Base-by-base conservation (phyloP, 345 rosid species). In the Hypericum perforatum region DNA sequence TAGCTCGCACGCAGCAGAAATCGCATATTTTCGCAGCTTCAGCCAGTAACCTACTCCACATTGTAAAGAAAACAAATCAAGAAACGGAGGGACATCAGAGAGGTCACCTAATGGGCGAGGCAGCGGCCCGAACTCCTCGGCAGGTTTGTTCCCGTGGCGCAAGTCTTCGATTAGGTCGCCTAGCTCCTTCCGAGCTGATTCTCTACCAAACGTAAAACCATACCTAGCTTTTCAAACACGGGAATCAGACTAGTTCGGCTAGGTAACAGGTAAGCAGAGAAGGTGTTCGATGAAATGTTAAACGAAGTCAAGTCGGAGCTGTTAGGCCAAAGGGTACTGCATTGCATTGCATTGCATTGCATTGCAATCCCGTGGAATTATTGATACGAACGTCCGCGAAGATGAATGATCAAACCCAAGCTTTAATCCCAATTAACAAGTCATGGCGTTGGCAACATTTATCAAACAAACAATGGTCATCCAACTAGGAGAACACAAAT, bases 121-220 rank as follows among this genome's bases (percentile, higher is more conserved):
- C 15, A 62, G 58, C 16, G 75, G 62, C 58, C 69, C 53, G 53
- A 76, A 45, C 8, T 75, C 54, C 44, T 39, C 39, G 8, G 84
- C 69, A 11, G 62, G 45, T 5, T 81, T 50, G 52, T 70, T 60
- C 43, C 71, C 66, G 16, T 78, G 72, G 43, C 86, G 88, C 60
- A 94, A 95, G 48, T 74, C 79, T 56, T 78, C 85, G 58, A 94
- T 89, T 67, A 85, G 58, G 45, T 75, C 71, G 2, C 89, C 85
- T 16, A 89, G 89, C 60, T 88, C 94, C 66, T 83, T 88, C 47
- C 94, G 78, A 56, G 89, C 95, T 6, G 89, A 83, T 65, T 85
- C 94, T 71, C 94, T 76, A 39, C 97, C 98, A 50, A 85, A 83
- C 94, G 80, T 78, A 78, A 92, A 92, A 15, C 97, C 98, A 51